Conservation (phyloP, 805 yeast genomes). For the Kluyveromyces dobzhanskii region DNA sequence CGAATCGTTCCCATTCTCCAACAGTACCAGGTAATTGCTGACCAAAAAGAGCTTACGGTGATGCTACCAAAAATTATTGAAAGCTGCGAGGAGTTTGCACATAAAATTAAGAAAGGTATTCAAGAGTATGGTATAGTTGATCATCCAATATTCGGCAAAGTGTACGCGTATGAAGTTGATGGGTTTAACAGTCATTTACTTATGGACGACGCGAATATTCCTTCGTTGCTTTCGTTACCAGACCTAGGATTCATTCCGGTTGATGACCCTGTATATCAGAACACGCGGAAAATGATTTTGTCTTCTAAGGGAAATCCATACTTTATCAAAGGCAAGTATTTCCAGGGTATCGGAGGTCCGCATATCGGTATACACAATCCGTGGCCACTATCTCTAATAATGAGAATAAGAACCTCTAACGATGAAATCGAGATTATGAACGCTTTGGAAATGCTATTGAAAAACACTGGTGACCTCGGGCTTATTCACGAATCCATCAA, state of each 20-base stretch:
- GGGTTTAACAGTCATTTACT: constrained; percentile 67
- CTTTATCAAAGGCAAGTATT: constrained; percentile 50
- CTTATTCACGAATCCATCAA: constrained; percentile 77
- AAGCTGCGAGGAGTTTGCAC: constrained; percentile 32
- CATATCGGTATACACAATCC: constrained; percentile 75
- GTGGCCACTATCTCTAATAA: constrained; percentile 85
- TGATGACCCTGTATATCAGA: constrained; percentile 56
- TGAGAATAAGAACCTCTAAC: constrained; percentile 65
- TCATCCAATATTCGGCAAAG: constrained; percentile 65
- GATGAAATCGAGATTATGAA: constrained; percentile 59
- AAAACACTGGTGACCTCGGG: constrained; percentile 66
- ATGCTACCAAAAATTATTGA: constrained; percentile 23
- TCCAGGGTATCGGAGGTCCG: constrained; percentile 85
- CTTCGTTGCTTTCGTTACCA: constrained; percentile 73
- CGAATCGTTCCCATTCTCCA: constrained; percentile 27
- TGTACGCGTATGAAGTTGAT: constrained; percentile 83
- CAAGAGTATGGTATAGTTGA: constrained; percentile 54
- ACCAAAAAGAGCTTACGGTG: constrained; percentile 23
- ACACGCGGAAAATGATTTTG: constrained; percentile 71
- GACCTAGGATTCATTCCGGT: constrained; percentile 56
- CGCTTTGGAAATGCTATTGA: constrained; percentile 42
- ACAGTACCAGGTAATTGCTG: constrained; percentile 8
- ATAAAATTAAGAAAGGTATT: constrained; percentile 45
- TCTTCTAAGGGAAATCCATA: constrained; percentile 71
- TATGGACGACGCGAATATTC: constrained; percentile 91